Evolutionary conservation across 2,329 filamentous ascomycete species (phyloP), one percentile per base, ranked within the genome.

Genomic region (Paecilomyces formosus): DNA sequence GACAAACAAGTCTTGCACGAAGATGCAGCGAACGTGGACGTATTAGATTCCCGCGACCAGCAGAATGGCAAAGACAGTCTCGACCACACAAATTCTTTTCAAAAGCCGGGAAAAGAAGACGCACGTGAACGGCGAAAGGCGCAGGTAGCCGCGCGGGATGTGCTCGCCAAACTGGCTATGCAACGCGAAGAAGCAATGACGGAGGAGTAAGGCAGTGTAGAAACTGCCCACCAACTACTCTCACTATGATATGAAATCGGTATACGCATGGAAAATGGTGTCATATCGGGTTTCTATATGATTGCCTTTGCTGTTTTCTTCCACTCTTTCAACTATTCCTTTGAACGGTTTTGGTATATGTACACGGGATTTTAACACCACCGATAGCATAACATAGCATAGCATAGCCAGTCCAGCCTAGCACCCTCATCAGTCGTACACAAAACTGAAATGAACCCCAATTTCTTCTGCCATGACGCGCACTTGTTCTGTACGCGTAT

Each of bases 121-220:
- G 30, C 61, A 65, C 45, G 66, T 68, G 58, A 69, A 63, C 61
- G 69, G 64, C 56, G 60, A 24, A 74, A 70, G 54, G 68, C 71
- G 28, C 70, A 69, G 61, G 62, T 73, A 53, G 68, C 70, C 55
- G 66, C 68, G 55, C 67, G 72, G 51, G 72, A 76, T 62, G 61
- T 61, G 15, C 65, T 75, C 65, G 70, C 66, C 22, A 70, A 68
- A 49, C 59, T 72, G 54, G 72, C 70, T 9, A 73, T 76, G 70
- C 69, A 74, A 57, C 70, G 72, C 6, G 74, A 76, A 57, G 73
- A 75, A 58, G 70, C 70, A 9, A 71, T 74, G 70, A 72, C 73
- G 53, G 68, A 64, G 1, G 69, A 70, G 12, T 64, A 65, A 13
- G 30, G 11, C 11, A 31, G 30, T 31, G 6, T 26, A 26, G 24